Evolutionary conservation across 108 stramenopile species (phyloP).

Genomic region (Pseudonitzschia pungens): DNA sequence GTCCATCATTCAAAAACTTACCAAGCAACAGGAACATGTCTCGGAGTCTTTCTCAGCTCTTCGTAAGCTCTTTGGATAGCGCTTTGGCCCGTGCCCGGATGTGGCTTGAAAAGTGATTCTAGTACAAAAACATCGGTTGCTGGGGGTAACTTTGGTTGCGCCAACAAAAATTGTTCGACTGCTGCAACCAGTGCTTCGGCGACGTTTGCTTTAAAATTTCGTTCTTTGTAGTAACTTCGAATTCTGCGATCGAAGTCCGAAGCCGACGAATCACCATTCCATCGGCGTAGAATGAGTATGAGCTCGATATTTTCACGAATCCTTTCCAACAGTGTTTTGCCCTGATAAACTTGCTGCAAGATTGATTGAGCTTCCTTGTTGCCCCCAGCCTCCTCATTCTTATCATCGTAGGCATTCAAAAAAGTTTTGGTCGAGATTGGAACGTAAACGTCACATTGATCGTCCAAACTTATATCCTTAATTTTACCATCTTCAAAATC

Average conservation of each 20-base stretch:
- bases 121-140: conserved; percentile 35
- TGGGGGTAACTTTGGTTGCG: conserved; percentile 19
- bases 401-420: conserved; percentile 16
- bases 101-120: conserved; percentile 43
- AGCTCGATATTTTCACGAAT: conserved; percentile 31
- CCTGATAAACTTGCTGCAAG: conserved; percentile 18
- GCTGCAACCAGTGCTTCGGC: conserved; percentile 17
- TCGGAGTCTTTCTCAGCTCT: conserved; percentile 21
- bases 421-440: conserved; percentile 46
- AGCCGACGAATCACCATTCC: conserved; percentile 23
- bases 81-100: conserved; percentile 26
- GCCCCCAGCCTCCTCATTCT: neutral
- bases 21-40: conserved; percentile 32
- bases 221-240: conserved; percentile 6
- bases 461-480: conserved; percentile 70
- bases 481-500: conserved; percentile 29
- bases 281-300: conserved; percentile 18
- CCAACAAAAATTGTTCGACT: conserved; percentile 16
- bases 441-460: conserved; percentile 73
- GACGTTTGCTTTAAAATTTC: neutral
- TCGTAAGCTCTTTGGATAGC: conserved; percentile 28
- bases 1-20: neutral
- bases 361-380: neutral
- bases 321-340: conserved; percentile 21
- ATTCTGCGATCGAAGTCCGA: conserved; percentile 16